A percentile compares a stretch with the other conserved stretches of the same genome.
Evolutionary conservation across 2,329 filamentous ascomycete species (phyloP).

Genomic region (Pseudomassariella vexata): DNA sequence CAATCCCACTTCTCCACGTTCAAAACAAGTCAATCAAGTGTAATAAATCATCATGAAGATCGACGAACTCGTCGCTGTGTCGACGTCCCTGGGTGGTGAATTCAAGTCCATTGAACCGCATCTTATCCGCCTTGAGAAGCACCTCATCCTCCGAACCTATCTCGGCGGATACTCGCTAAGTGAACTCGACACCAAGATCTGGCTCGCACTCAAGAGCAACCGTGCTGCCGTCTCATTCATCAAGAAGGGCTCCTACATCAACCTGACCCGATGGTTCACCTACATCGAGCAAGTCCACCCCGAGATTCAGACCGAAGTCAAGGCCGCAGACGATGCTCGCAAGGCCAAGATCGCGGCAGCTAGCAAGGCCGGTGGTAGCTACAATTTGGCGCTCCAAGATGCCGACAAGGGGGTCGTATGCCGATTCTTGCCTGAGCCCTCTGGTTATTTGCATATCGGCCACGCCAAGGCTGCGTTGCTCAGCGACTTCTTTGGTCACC

Average conservation of each 20-base stretch:
- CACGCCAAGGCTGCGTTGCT: slow-evolving; percentile 91
- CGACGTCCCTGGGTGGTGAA: slow-evolving; percentile 53
- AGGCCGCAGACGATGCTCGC: slow-evolving; percentile 61
- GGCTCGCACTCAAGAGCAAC: slow-evolving; percentile 77
- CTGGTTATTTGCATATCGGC: slow-evolving; percentile 90
- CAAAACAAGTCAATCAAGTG: no score
- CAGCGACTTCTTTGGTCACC: slow-evolving; percentile 95
- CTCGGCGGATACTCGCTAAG: slow-evolving; percentile 75
- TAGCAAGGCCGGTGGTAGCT: slow-evolving; percentile 76
- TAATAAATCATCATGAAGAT: slow-evolving; percentile 52
- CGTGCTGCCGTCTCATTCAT: slow-evolving; percentile 77
- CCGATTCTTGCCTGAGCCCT: slow-evolving; percentile 90
- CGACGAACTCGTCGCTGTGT: slow-evolving; percentile 48
- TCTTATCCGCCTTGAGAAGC: slow-evolving; percentile 74
- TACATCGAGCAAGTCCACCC: slow-evolving; percentile 79
- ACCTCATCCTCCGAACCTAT: slow-evolving; percentile 81
- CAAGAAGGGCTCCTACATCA: slow-evolving; percentile 70
- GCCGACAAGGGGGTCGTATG: slow-evolving; percentile 86
- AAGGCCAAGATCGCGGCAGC: slow-evolving; percentile 63
- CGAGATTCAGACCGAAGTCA: slow-evolving; percentile 66
- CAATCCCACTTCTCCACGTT: no score
- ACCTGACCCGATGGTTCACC: slow-evolving; percentile 79
- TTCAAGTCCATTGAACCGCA: slow-evolving; percentile 77
- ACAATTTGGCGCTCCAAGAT: slow-evolving; percentile 81
- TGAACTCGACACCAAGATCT: slow-evolving; percentile 74